Evolutionary conservation across 2,329 filamentous ascomycete genomes (phyloP), one percentile per base, ranked within the genome.

Genomic region (Diaporthe caulivora): DNA sequence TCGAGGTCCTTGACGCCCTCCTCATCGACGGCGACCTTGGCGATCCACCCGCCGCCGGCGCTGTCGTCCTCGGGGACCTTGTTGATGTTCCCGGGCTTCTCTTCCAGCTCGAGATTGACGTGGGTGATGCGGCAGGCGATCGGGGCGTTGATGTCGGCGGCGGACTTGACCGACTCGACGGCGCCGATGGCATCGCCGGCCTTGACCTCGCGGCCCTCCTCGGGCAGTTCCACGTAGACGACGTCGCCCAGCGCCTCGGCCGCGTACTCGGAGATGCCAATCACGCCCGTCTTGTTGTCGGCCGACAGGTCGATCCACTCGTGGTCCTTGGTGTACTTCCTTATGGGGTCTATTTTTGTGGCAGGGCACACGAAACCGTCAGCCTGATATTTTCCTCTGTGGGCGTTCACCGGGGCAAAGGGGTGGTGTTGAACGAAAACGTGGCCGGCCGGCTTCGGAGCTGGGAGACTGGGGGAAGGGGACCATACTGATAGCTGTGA

Each of bases 131-230:
- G 93, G 81, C 96, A 96, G 69, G 89, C 86, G 77, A 98, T 90
- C 24, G 97, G 97, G 18, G 95, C 92, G 86, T 98, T 93, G 87
- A 99, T 98, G 83, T 99, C 97, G 76, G 94, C 96, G n/a, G 97
- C 97, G 76, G 93, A 97, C 89, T 99, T 99, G 84, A 99, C 97
- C 3, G 95, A 98, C 87, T 99, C 97, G 79, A 99, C 96, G 75
- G 96, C 95, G 78, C 97, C 97, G 78, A 98, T 93, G 77, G 93
- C 89, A 81, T 98, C 96, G 80, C 95, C 95, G 72, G 92, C 89
- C 73, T 85, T 84, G 75, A 97, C 89, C 79, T 92, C 90, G 78
- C 92, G 86, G 77, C 91, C 92, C 72, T 88, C 81, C 77, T 92
- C 87, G 72, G 97, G 97, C 40, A 99, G 93, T 88, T 99, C 97